These are phyloP conservation scores for Pseudopyricularia javanii DNA, from an alignment of 2,329 filamentous ascomycete genomes.

Conservation along the genomic window DNA sequence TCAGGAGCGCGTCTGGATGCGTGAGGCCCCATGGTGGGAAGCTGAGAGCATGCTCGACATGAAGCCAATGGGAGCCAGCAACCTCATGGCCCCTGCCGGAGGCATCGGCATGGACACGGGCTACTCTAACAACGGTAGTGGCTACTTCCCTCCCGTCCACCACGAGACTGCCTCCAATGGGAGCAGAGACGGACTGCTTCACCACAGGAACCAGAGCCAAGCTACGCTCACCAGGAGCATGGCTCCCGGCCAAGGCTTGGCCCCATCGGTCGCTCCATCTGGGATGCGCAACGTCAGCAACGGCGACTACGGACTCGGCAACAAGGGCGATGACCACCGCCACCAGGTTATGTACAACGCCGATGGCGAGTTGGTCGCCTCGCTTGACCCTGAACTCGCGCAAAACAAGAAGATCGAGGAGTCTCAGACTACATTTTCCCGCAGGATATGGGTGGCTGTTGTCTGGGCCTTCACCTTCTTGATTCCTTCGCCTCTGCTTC, in stretches of 20 bases:
- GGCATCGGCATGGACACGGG: constrained; percentile 52
- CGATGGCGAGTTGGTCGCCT: constrained; percentile 53
- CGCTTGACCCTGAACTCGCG: constrained; percentile 64
- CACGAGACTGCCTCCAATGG: constrained; percentile 48
- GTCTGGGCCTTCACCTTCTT: constrained; percentile 87
- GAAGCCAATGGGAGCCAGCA: constrained; percentile 45
- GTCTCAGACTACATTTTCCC: constrained; percentile 45
- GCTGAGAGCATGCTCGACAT: constrained; percentile 92
- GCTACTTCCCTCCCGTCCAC: constrained; percentile 59
- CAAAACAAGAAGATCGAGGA: constrained; percentile 67
- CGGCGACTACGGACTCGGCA: constrained; percentile 83
- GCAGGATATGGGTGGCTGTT: constrained; percentile 67
- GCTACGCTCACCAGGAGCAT: constrained; percentile 29
- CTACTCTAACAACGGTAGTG: constrained; percentile 54
- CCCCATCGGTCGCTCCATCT: constrained; percentile 48
- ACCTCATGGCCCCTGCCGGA: constrained; percentile 9
- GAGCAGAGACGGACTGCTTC: constrained; percentile 61
- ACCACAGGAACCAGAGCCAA: constrained; percentile 45
- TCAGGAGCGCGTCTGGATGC: constrained; percentile 87
- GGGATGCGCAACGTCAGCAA: constrained; percentile 42
- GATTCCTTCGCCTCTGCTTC: constrained; percentile 78
- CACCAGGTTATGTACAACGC: constrained; percentile 63
- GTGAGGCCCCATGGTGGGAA: constrained; percentile 93
- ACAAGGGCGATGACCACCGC: constrained; percentile 69
- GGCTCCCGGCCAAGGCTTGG: constrained; percentile 15